Percentiles rank a stretch among this genome's conserved stretches.
These are phyloP conservation scores for Acacia melanoxylon DNA, from an alignment of 306 rosid genomes.

Conservation along the genomic window DNA sequence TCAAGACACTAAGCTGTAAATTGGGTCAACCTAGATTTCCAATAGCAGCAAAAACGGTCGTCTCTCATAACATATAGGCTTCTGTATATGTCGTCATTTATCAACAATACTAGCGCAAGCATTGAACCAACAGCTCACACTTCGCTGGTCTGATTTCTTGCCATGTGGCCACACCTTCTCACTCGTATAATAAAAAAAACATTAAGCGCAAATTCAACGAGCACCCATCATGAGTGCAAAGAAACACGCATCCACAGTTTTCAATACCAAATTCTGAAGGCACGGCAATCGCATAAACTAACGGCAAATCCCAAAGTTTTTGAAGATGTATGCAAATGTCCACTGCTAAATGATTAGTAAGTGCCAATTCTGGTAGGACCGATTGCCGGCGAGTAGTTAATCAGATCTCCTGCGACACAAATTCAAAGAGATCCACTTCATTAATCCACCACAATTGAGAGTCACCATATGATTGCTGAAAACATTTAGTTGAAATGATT, in stretches of 20 bases:
- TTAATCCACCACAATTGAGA: slow-evolving; percentile 26
- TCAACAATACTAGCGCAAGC: slow-evolving; percentile 42
- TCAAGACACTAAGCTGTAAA: slow-evolving; percentile 39
- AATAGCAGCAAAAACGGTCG: slow-evolving; percentile 43
- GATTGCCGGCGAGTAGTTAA: slow-evolving; percentile 22
- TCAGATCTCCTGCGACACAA: slow-evolving; percentile 52
- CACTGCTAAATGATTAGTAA: slow-evolving; percentile 17
- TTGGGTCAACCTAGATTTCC: slow-evolving; percentile 47
- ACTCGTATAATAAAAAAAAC: slow-evolving; percentile 20
- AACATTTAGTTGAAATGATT: slow-evolving; percentile 24
- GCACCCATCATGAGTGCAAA: slow-evolving; percentile 20
- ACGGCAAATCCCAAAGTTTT: slow-evolving; percentile 1
- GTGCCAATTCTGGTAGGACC: slow-evolving; percentile 31
- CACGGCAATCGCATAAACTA: background rate
- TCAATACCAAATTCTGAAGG: slow-evolving; percentile 29
- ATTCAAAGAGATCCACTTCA: slow-evolving; percentile 42
- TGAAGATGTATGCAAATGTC: background rate
- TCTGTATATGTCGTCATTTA: slow-evolving; percentile 39
- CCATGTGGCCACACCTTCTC: slow-evolving; percentile 26
- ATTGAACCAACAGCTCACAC: slow-evolving; percentile 47
- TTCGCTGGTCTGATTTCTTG: slow-evolving; percentile 31
- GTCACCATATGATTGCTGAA: slow-evolving; percentile 9
- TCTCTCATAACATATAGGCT: slow-evolving; percentile 43
- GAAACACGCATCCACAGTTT: slow-evolving; percentile 20
- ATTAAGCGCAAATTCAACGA: slow-evolving; percentile 10